Evolutionary conservation across 495 filamentous ascomycete species (phyloP), one percentile per base, ranked within the genome.

Genomic region (Penicillium bovifimosum): DNA sequence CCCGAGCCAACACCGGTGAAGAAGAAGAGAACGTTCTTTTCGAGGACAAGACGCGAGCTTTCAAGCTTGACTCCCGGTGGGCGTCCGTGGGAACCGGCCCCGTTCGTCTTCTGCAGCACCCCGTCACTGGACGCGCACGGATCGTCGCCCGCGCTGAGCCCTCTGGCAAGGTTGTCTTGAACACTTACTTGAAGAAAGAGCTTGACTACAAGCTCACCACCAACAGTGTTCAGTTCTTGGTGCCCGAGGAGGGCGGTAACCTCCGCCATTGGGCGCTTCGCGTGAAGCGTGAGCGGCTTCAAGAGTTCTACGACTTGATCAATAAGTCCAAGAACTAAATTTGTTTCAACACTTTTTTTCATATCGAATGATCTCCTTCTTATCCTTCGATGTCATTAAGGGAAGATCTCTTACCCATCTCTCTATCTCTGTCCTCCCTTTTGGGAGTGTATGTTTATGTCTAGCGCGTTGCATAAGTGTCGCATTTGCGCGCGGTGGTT

Each of bases 111-210:
- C 73, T 92, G 39, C 84, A 83, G 59, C 74, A 91, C 67, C 81
- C 82, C 52, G 71, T 73, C 1, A 87, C 81, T 0, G 77, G 77
- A 1, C 73, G 75, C 10, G 75, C 82, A 9, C 82, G 88, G 32
- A 65, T 90, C 48, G 67, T 92, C 24, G 59, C 90, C 41, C 78
- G 87, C 27, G 79, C 77, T 11, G 86, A 90, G 44, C 86, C 86
- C 0, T 79, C 82, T 52, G 87, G 87, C 18, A 80, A 81, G 14
- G 65, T 91, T 13, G 72, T 86, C 5, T 61, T 91, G 49, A 91
- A 91, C 69, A 79, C 84, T 33, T 59, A 70, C 11, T 61, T 90
- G 16, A 74, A 84, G 29, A 72, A 80, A 20, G 68, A 76, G 11
- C 66, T 85, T 7, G 73, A 72, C 1, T 91, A 89, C 66, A 75